Evolutionary conservation across 768 basidiomycete genomes (phyloP).

Genomic region (Scleroderma citrinum): DNA sequence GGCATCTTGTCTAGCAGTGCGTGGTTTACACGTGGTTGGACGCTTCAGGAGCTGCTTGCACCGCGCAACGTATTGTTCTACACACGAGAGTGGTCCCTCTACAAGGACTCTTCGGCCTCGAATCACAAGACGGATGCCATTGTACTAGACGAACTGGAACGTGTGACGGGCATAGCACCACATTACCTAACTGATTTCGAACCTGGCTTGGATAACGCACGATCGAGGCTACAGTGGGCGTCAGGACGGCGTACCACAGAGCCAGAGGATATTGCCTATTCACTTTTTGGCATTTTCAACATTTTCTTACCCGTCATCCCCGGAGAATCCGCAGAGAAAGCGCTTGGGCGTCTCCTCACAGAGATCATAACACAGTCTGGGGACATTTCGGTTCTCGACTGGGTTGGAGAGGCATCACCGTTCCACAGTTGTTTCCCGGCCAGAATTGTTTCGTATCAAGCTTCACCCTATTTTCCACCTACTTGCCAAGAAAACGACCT

Average conservation of each 20-base stretch:
- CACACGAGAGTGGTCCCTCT: slow-evolving; percentile 1
- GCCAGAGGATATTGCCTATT: slow-evolving; percentile 2
- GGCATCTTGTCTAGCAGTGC: not conserved
- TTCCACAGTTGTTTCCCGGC: slow-evolving; percentile 2
- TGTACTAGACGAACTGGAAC: not conserved
- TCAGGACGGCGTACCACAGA: not conserved
- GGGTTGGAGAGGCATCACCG: not conserved
- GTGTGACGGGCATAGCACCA: not conserved
- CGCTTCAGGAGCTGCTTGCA: slow-evolving; percentile 5
- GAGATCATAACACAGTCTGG: not conserved
- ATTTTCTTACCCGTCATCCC: slow-evolving; percentile 2
- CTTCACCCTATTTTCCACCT: not conserved
- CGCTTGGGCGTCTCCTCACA: not conserved
- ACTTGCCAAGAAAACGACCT: not conserved
- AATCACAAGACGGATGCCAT: not conserved
- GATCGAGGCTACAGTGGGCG: not conserved
- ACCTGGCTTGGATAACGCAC: not conserved
- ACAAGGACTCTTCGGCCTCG: not conserved
- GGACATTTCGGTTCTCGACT: not conserved
- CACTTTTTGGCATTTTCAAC: slow-evolving; percentile 4
- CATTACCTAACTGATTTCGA: not conserved
- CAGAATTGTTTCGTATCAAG: not conserved
- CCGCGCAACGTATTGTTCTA: slow-evolving; percentile 1
- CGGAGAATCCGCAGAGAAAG: not conserved
- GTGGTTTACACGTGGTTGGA: slow-evolving; percentile 4